Conservation (phyloP, 2,329 filamentous ascomycete species). For the Onygenales sp. region DNA sequence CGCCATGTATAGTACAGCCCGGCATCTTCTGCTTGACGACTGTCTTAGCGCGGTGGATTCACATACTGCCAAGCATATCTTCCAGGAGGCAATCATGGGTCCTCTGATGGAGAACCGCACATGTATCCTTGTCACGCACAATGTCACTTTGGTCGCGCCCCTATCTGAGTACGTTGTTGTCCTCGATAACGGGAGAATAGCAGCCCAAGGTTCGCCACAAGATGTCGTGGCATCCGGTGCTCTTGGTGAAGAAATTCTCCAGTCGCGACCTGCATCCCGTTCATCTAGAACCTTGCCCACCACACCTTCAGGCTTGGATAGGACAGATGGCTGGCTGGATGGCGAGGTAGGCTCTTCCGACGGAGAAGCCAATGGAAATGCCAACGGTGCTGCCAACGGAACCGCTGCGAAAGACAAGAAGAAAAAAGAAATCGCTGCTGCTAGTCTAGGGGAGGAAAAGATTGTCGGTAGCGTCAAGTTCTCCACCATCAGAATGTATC, state of each 20-base stretch:
- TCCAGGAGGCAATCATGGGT: constrained; percentile 82
- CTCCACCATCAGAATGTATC: constrained; percentile 75
- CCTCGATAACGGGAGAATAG: constrained; percentile 76
- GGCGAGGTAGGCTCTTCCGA: constrained; percentile 24
- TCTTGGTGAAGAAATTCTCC: constrained; percentile 75
- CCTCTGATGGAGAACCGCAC: constrained; percentile 81
- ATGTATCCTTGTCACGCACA: constrained; percentile 93
- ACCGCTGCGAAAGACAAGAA: constrained; percentile 26
- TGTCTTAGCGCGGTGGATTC: constrained; percentile 95
- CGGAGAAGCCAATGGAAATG: constrained; percentile 31
- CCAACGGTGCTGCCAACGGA: constrained; percentile 29
- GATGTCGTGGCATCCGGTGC: constrained; percentile 80
- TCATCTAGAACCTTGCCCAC: constrained; percentile 62
- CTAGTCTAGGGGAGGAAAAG: constrained; percentile 61
- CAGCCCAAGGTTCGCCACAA: constrained; percentile 63
- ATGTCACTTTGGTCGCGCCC: constrained; percentile 77
- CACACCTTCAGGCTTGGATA: constrained; percentile 61
- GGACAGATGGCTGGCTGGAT: constrained; percentile 40
- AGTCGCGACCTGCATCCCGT: constrained; percentile 61
- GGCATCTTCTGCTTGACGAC: constrained; percentile 84
- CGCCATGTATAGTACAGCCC: constrained; percentile 90
- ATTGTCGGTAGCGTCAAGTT: constrained; percentile 80
- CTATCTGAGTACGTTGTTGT: constrained; percentile 71
- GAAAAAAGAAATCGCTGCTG: constrained; percentile 37
- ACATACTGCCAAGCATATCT: constrained; percentile 97